Conservation (phyloP, 495 filamentous ascomycete species). For the Neurospora pannonica region DNA sequence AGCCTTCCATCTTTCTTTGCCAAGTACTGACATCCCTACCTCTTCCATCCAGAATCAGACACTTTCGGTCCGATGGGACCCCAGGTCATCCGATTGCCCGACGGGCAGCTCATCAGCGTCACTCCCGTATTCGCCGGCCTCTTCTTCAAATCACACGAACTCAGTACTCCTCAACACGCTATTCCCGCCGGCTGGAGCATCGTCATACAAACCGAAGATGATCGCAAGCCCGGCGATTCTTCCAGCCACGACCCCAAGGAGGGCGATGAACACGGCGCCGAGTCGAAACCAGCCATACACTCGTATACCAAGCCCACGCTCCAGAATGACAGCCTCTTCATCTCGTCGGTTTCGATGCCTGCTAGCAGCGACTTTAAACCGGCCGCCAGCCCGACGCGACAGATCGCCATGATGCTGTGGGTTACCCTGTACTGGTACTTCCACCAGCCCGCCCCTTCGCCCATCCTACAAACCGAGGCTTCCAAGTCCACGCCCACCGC, state of each 20-base stretch:
- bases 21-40: not conserved
- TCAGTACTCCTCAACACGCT: slow-evolving; percentile 52
- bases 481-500: slow-evolving; percentile 53
- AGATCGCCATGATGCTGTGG: slow-evolving; percentile 96
- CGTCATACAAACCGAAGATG: slow-evolving; percentile 63
- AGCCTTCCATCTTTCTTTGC: not conserved
- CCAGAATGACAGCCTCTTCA: slow-evolving; percentile 71
- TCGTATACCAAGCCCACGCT: slow-evolving; percentile 66
- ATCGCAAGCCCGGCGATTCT: slow-evolving; percentile 6
- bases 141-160: slow-evolving; percentile 76
- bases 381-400: slow-evolving; percentile 65
- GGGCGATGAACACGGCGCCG: not conserved
- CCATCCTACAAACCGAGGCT: slow-evolving; percentile 48
- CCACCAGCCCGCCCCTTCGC: slow-evolving; percentile 56
- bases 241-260: slow-evolving; percentile 12
- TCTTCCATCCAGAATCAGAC: not conserved
- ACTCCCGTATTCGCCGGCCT: slow-evolving; percentile 79
- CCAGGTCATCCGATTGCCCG: slow-evolving; percentile 57
- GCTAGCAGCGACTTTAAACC: slow-evolving; percentile 72
- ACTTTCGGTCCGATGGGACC: slow-evolving; percentile 23
- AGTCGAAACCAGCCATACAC: slow-evolving; percentile 37
- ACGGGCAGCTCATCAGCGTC: slow-evolving; percentile 74
- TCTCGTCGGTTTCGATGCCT: slow-evolving; percentile 81
- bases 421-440: slow-evolving; percentile 95
- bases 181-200: slow-evolving; percentile 87